Conservation (phyloP, 495 filamentous ascomycete genomes). For the Astrothelium macrocarpum region DNA sequence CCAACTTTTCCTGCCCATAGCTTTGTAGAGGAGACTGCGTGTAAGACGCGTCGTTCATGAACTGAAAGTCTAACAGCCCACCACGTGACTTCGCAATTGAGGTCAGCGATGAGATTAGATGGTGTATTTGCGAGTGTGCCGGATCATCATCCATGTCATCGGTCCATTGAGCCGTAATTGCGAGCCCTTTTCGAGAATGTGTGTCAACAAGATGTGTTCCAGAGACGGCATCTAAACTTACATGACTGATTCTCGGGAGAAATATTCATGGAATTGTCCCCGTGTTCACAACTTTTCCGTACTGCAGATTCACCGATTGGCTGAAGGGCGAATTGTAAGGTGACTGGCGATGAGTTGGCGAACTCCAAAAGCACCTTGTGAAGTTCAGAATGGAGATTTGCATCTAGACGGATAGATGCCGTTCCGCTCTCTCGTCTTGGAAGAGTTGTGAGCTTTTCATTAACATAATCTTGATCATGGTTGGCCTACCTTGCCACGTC, state of each 20-base stretch:
- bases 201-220: background rate
- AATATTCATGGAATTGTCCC: background rate
- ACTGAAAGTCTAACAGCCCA: slow-evolving; percentile 24
- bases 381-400: background rate
- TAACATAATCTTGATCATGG: background rate
- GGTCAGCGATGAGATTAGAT: slow-evolving; percentile 12
- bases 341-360: slow-evolving; percentile 7
- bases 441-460: background rate
- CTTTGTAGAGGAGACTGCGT: slow-evolving; percentile 38
- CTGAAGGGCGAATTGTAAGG: background rate
- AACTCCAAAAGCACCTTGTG: slow-evolving; percentile 7
- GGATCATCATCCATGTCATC: slow-evolving; percentile 11
- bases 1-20: slow-evolving; percentile 39
- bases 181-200: background rate
- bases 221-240: background rate
- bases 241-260: background rate
- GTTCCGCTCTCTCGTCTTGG: background rate
- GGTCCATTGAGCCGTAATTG: slow-evolving; percentile 4
- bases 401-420: background rate
- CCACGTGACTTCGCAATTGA: slow-evolving; percentile 23
- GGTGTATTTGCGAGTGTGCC: slow-evolving; percentile 7
- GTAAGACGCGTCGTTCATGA: slow-evolving; percentile 37
- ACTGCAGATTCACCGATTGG: background rate
- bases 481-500: background rate
- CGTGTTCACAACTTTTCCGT: background rate